A percentile compares a stretch with the other conserved stretches of the same genome.
Conservation (phyloP, 768 basidiomycete genomes). For the Kwoniella bestiolae region DNA sequence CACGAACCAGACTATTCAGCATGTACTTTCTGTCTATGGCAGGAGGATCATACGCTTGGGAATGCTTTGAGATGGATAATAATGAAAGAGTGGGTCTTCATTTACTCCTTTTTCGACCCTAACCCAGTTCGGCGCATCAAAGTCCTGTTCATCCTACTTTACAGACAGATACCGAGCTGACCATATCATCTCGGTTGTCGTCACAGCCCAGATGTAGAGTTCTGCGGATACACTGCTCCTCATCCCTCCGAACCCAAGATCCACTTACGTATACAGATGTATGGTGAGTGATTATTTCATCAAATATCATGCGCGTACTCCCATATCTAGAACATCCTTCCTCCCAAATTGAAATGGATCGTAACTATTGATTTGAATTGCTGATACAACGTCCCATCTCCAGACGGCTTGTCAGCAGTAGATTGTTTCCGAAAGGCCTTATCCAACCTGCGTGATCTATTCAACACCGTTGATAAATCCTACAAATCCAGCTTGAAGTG, state of each 20-base stretch:
- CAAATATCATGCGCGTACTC: not conserved
- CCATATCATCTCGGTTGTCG: not conserved
- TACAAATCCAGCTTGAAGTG: constrained; percentile 67
- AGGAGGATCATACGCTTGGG: constrained; percentile 95
- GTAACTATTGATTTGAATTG: not conserved
- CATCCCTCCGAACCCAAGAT: constrained; percentile 98
- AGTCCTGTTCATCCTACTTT: not conserved
- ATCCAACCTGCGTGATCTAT: constrained; percentile 75
- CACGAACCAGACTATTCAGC: constrained; percentile 79
- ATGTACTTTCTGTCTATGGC: constrained; percentile 86
- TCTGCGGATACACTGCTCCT: constrained; percentile 95
- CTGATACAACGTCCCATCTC: not conserved
- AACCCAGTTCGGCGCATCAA: no score
- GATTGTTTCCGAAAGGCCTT: constrained; percentile 78
- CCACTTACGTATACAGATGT: constrained; percentile 99
- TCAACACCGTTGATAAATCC: constrained; percentile 69
- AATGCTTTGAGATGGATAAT: constrained; percentile 96
- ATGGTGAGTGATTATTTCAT: constrained; percentile 67
- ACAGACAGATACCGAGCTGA: not conserved
- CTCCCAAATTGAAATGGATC: not conserved
- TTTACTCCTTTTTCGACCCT: no score
- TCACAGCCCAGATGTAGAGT: constrained; percentile 88
- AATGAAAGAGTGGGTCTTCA: constrained; percentile 86
- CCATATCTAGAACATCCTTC: not conserved
- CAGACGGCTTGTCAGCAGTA: constrained; percentile 86